Percentiles rank a stretch among this genome's conserved stretches.
Evolutionary conservation across 495 filamentous ascomycete species (phyloP).

Genomic region (Penicillium paradoxum): DNA sequence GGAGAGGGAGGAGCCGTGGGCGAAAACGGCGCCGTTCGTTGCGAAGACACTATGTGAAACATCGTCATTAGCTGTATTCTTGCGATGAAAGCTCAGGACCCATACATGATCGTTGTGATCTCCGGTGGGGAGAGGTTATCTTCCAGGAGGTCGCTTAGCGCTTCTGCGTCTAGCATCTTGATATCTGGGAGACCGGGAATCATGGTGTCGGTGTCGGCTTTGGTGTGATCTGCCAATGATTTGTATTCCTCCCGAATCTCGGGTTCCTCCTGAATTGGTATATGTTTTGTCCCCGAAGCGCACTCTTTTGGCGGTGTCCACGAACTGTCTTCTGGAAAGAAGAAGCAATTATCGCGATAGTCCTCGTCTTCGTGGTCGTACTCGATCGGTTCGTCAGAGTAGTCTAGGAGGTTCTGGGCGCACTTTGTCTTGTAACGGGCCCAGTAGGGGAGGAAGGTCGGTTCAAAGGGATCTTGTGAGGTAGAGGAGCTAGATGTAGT

Average conservation of each 20-base stretch:
- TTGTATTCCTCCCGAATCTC: conserved; percentile 1
- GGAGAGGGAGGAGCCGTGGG: conserved; percentile 40
- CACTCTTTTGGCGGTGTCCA: conserved; percentile 37
- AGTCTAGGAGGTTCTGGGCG: conserved; percentile 39
- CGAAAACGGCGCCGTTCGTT: conserved; percentile 46
- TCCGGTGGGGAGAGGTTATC: conserved; percentile 46
- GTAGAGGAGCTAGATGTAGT: conserved; percentile 6
- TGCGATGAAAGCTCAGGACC: neutral
- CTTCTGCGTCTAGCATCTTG: conserved; percentile 46
- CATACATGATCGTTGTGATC: conserved; percentile 45
- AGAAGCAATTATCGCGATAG: conserved; percentile 44
- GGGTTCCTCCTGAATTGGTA: conserved; percentile 1
- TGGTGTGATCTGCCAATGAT: neutral
- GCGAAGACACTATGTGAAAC: conserved; percentile 32
- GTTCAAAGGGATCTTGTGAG: conserved; percentile 9
- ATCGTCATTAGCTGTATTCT: neutral
- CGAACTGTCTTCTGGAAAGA: conserved; percentile 47
- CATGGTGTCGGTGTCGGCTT: conserved; percentile 32
- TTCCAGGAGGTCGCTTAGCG: conserved; percentile 42
- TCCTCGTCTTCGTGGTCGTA: conserved; percentile 47
- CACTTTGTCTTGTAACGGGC: conserved; percentile 35
- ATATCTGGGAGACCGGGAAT: conserved; percentile 46
- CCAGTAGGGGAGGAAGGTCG: conserved; percentile 39
- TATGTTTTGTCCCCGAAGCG: conserved; percentile 17
- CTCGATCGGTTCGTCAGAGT: conserved; percentile 41